Evolutionary conservation across 768 basidiomycete genomes (phyloP).

Genomic region (Boletus insuetus): DNA sequence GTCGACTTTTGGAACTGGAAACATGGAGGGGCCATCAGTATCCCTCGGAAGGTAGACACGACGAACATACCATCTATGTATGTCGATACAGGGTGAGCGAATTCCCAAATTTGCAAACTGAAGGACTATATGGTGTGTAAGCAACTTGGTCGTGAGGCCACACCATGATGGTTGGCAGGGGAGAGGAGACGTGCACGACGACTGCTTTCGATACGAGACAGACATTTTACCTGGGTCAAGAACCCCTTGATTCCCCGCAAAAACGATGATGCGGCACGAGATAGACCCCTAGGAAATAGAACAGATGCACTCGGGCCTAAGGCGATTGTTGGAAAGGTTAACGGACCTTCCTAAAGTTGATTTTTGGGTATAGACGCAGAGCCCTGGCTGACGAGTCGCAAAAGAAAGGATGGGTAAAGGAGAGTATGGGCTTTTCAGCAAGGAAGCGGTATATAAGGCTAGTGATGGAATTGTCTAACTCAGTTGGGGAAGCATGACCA

Average conservation of each 20-base stretch:
- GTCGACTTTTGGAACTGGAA: background rate
- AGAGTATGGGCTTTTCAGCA: background rate
- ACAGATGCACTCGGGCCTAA: background rate
- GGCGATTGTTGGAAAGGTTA: background rate
- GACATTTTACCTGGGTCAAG: slow-evolving; percentile 11
- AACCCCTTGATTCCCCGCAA: background rate
- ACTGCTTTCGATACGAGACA: background rate
- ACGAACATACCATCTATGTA: slow-evolving; percentile 3
- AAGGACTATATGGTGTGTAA: slow-evolving; percentile 3
- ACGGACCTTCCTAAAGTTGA: slow-evolving; percentile 1
- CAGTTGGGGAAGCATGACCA: too few relatives aligned
- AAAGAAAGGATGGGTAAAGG: slow-evolving; percentile 3
- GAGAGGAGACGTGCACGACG: background rate
- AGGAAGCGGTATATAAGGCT: too few relatives aligned
- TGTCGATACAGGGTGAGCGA: background rate
- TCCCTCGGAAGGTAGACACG: background rate
- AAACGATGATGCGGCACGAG: background rate
- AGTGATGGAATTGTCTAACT: too few relatives aligned
- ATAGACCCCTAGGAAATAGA: background rate
- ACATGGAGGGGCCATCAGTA: background rate
- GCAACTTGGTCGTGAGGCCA: background rate
- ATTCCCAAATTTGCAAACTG: background rate
- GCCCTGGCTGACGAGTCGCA: background rate
- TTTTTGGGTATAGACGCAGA: background rate
- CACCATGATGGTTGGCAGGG: background rate